Percentiles rank a stretch among this genome's conserved stretches.
These are phyloP conservation scores for Erysiphe pulchra DNA, from an alignment of 2,329 filamentous ascomycete species.

Conservation along the genomic window DNA sequence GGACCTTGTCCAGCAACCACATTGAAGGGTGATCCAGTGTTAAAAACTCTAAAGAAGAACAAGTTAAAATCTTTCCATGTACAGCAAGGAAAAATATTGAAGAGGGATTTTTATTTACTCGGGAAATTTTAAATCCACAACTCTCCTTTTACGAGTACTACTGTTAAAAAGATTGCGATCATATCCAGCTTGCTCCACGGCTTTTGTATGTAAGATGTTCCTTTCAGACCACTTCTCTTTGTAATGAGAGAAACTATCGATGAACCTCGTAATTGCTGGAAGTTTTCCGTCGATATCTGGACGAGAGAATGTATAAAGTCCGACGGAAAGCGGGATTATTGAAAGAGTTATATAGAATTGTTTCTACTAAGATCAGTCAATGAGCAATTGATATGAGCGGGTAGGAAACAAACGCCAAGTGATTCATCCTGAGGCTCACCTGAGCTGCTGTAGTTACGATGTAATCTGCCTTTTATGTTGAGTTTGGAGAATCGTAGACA, in stretches of 20 bases:
- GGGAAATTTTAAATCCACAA: conserved; percentile 30
- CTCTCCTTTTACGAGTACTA: conserved; percentile 15
- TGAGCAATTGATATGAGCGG: too few species aligned
- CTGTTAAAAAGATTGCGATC: conserved; percentile 34
- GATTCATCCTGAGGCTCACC: conserved; percentile 19
- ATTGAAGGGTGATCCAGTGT: conserved; percentile 35
- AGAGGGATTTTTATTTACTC: conserved; percentile 25
- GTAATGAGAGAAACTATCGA: conserved; percentile 27
- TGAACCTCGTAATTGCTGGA: conserved; percentile 21
- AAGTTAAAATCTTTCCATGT: too few species aligned
- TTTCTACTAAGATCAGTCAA: conserved; percentile 12
- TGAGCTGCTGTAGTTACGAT: too few species aligned
- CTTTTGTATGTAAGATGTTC: conserved; percentile 32
- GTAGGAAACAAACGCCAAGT: conserved; percentile 20
- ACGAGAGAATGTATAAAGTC: conserved; percentile 20
- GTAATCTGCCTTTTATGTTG: too few species aligned
- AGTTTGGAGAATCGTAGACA: too few species aligned
- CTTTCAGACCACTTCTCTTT: conserved; percentile 25
- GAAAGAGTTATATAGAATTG: conserved; percentile 22
- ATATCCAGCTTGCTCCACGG: conserved; percentile 34
- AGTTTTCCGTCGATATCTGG: conserved; percentile 14
- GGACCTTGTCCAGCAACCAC: conserved; percentile 31
- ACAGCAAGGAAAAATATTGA: too few species aligned
- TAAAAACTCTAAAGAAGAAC: conserved; percentile 27
- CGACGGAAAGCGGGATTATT: conserved; percentile 18